Evolutionary conservation across 2,329 filamentous ascomycete genomes (phyloP), one percentile per base, ranked within the genome.

Genomic region (Epichloe elymi): DNA sequence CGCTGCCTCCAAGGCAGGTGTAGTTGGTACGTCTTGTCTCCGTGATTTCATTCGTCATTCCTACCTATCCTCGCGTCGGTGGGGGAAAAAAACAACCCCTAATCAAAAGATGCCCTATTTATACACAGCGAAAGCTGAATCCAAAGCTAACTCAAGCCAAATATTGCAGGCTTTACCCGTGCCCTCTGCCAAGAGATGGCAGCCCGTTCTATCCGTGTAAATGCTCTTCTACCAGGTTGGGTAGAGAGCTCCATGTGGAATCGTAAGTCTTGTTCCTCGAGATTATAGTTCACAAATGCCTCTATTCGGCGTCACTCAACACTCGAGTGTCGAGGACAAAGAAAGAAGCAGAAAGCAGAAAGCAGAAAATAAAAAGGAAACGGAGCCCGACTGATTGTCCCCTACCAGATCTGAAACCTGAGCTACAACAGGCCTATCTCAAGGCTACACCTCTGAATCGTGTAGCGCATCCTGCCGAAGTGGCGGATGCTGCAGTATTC

Each of bases 211-310:
- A 76, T 95, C 52, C 76, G 89, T 33, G 84, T 87, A 45, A 95
- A 95, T 68, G 83, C 83, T 30, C 79, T 95, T 56, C 70, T 91
- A 41, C 88, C 88, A 1, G 88, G 88, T 6, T 95, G 91, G 70
- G 83, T 94, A 57, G 74, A 85, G 51, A 91, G 87, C 44, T 76
- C 80, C 46, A 94, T 95, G 87, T 88, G 85, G 57, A 68, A 76
- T 63, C 72, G 86, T 90, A 68, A 67, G 70, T 66, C 49, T 56
- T 3, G 14, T 48, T 51, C 48, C 49, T 51, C 49, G n/a, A 35
- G 47, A 42, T 44, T 44, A 49, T 23, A 50, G 46, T n/a, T 45
- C 43, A n/a, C 50, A 41, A 52, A 52, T 50, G 45, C 40, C 47
- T 37, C 33, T 45, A 39, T 42, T 42, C 40, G 14, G 19, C 48